These are phyloP conservation scores for Amanita molliuscula DNA, from an alignment of 768 basidiomycete species.

Conservation along the genomic window DNA sequence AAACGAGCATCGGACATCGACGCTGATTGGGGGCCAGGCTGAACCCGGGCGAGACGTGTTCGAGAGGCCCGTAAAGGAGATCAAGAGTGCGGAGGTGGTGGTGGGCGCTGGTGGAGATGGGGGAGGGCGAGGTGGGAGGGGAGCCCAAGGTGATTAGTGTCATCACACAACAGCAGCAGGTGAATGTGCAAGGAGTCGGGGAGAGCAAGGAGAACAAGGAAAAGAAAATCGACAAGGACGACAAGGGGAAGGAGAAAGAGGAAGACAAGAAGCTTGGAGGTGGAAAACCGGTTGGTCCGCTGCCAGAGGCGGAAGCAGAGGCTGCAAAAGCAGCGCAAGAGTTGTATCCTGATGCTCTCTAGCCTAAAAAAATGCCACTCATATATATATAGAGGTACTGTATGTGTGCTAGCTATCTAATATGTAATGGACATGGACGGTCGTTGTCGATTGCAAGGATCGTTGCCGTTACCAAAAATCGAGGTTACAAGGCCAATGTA, in stretches of 20 bases:
- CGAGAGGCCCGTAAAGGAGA: slow-evolving; percentile 31
- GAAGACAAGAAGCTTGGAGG: background rate
- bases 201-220: slow-evolving; percentile 5
- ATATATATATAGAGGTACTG: background rate
- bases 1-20: slow-evolving; percentile 20
- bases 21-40: slow-evolving; percentile 36
- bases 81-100: slow-evolving; percentile 30
- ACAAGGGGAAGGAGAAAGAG: background rate
- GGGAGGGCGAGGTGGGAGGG: background rate
- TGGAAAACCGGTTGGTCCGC: slow-evolving; percentile 27
- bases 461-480: background rate
- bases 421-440: background rate
- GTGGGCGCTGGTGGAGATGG: slow-evolving; percentile 7
- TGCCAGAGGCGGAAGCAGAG: slow-evolving; percentile 38
- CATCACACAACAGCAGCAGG: background rate
- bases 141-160: slow-evolving; percentile 28
- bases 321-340: slow-evolving; percentile 45
- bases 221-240: slow-evolving; percentile 8
- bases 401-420: slow-evolving; percentile 3
- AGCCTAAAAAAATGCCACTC: background rate
- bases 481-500: too few relatives aligned
- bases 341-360: slow-evolving; percentile 34
- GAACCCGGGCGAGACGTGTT: slow-evolving; percentile 76
- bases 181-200: background rate
- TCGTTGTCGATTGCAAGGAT: background rate